Evolutionary conservation across 495 filamentous ascomycete genomes (phyloP), one percentile per base, ranked within the genome.

Genomic region (Darksidea phi): DNA sequence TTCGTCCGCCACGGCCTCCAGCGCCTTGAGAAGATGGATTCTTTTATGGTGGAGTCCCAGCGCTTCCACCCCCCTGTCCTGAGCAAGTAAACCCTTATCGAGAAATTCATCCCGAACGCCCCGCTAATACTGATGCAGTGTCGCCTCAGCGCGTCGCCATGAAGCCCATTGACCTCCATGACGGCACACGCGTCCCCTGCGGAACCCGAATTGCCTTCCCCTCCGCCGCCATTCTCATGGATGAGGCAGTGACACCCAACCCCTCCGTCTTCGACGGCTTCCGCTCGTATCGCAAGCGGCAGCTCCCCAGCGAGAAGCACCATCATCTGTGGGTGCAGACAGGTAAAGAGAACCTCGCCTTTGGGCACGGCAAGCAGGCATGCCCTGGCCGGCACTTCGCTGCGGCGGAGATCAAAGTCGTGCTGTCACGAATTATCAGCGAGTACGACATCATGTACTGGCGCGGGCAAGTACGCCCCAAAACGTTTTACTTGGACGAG

Each of bases 321-420:
- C 63, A 60, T 8, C 64, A 75, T 46, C 75, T 80, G 24, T 81
- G 78, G 59, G 73, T 75, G 7, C 71, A 75, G 28, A 77, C 80
- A 11, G 63, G 69, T 1, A 67, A 74, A 11, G 73, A 78, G 17
- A 69, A 75, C 45, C 68, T 77, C 6, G 69, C 64, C 0, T 84
- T 82, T 55, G 79, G 80, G 0, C 73, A 77, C 48, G 80, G 81
- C 7, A 49, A 68, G 37, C 78, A 85, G 51, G 80, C 84, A 0
- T 83, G 80, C 54, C 78, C 80, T 8, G 80, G 81, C 0, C 70
- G 80, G 13, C 82, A 83, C 69, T 79, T 83, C 49, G 81, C 80
- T 0, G 61, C 70, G 0, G 73, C 77, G 43, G 76, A 79, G 67
- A 66, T 76, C 34, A 83, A 84, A 56, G 75, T 80, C 48, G 45